These are phyloP conservation scores for Candida sp. DNA, from an alignment of 1,139 yeast species.

Conservation along the genomic window DNA sequence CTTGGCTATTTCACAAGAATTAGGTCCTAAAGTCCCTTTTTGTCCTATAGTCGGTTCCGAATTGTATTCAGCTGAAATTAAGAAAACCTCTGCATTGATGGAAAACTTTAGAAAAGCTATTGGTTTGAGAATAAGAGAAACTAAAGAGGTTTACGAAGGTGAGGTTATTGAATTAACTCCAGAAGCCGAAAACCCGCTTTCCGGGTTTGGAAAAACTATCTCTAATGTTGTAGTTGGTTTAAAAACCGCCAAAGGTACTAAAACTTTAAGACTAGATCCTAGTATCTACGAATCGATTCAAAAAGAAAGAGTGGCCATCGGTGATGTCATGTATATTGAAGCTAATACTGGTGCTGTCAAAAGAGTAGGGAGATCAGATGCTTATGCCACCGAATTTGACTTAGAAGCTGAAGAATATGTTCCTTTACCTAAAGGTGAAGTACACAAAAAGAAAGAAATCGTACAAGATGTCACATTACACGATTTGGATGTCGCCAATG, in stretches of 20 bases:
- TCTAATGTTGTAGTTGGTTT: slow-evolving; percentile 92
- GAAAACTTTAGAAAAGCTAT: slow-evolving; percentile 97
- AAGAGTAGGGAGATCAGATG: slow-evolving; percentile 97
- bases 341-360: slow-evolving; percentile 98
- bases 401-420: slow-evolving; percentile 98
- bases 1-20: slow-evolving; percentile 90
- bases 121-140: slow-evolving; percentile 93
- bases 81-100: slow-evolving; percentile 96
- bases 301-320: slow-evolving; percentile 90
- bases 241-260: slow-evolving; percentile 95
- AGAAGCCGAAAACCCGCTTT: slow-evolving; percentile 94
- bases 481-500: slow-evolving; percentile 94
- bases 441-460: slow-evolving; percentile 96
- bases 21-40: slow-evolving; percentile 98
- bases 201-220: slow-evolving; percentile 97
- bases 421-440: slow-evolving; percentile 98
- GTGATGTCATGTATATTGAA: slow-evolving; percentile 96
- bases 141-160: slow-evolving; percentile 98
- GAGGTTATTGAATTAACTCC: slow-evolving; percentile 97
- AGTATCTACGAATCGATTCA: slow-evolving; percentile 94
- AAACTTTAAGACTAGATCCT: slow-evolving; percentile 89
- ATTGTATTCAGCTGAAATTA: slow-evolving; percentile 94
- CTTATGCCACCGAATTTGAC: slow-evolving; percentile 97
- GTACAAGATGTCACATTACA: slow-evolving; percentile 97
- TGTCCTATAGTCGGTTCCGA: slow-evolving; percentile 98